Conservation (phyloP, 1,284 basidiomycete species). For the Porogramme epimiltina region DNA sequence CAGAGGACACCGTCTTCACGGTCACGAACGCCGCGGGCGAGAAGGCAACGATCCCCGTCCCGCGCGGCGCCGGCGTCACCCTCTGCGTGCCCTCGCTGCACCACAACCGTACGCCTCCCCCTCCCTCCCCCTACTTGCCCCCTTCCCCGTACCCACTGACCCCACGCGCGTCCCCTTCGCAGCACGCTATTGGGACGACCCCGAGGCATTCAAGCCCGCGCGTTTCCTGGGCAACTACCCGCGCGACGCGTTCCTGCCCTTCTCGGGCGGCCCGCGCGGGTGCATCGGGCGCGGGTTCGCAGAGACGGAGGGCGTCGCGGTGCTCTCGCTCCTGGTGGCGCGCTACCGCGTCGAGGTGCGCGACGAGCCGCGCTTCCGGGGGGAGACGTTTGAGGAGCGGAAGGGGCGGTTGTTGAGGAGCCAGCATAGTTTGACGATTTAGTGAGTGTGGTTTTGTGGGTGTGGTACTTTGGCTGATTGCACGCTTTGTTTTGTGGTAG, state of each 20-base stretch:
- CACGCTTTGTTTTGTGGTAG: conserved; percentile 1
- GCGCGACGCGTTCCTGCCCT: conserved; percentile 44
- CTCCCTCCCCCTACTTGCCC: neutral
- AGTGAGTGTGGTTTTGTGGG: conserved; percentile 8
- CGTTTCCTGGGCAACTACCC: conserved; percentile 43
- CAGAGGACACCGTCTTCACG: conserved; percentile 47
- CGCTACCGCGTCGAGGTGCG: conserved; percentile 27
- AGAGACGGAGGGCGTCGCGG: conserved; percentile 32
- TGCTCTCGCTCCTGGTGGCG: conserved; percentile 21
- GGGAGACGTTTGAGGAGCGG: conserved; percentile 33
- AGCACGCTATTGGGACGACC: conserved; percentile 46
- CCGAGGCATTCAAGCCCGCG: conserved; percentile 40
- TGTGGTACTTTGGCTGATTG: neutral
- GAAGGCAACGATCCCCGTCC: conserved; percentile 43
- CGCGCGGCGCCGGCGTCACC: conserved; percentile 42
- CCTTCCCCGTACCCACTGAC: neutral
- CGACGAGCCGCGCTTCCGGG: conserved; percentile 32
- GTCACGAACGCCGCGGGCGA: conserved; percentile 42
- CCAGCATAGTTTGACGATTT: conserved; percentile 16
- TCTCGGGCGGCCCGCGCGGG: conserved; percentile 37
- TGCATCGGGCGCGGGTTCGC: conserved; percentile 44
- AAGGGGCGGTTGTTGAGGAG: conserved; percentile 28
- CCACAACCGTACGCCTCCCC: conserved; percentile 33
- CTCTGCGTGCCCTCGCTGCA: conserved; percentile 49
- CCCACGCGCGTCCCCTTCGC: neutral